Evolutionary conservation across 2,329 filamentous ascomycete species (phyloP).

Genomic region (Microcera coccophila): DNA sequence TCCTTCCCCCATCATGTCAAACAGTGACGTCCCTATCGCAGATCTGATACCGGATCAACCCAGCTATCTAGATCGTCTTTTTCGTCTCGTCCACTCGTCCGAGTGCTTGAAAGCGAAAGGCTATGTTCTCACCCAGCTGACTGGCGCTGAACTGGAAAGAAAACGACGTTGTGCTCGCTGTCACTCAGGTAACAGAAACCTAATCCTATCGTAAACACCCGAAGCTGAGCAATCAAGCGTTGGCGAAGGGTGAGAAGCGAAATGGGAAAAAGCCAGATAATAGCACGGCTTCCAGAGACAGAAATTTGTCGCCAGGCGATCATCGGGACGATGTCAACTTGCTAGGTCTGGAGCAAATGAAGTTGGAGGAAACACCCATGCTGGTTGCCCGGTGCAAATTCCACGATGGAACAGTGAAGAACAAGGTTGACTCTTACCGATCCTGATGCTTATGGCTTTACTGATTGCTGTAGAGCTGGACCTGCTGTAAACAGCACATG

Average conservation of each 20-base stretch:
- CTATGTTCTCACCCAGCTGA: too few species aligned
- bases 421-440: slow-evolving; percentile 1
- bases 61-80: too few species aligned
- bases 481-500: slow-evolving; percentile 5
- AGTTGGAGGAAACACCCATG: background rate
- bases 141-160: background rate
- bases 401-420: slow-evolving; percentile 1
- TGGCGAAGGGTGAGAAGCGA: background rate
- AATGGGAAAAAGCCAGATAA: background rate
- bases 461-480: slow-evolving; percentile 8
- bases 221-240: background rate
- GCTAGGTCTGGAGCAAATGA: background rate
- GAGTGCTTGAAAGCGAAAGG: too few species aligned
- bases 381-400: slow-evolving; percentile 3
- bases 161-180: background rate
- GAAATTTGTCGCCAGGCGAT: background rate
- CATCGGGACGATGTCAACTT: background rate
- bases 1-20: too few species aligned
- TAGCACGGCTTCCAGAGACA: background rate
- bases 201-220: background rate
- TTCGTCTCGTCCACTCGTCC: too few species aligned
- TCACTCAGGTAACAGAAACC: background rate
- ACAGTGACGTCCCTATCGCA: too few species aligned
- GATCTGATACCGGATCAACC: too few species aligned
- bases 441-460: background rate